phyloP scores from a whole-genome alignment of 768 basidiomycete genomes.

The Lentinula aciculospora region DNA sequence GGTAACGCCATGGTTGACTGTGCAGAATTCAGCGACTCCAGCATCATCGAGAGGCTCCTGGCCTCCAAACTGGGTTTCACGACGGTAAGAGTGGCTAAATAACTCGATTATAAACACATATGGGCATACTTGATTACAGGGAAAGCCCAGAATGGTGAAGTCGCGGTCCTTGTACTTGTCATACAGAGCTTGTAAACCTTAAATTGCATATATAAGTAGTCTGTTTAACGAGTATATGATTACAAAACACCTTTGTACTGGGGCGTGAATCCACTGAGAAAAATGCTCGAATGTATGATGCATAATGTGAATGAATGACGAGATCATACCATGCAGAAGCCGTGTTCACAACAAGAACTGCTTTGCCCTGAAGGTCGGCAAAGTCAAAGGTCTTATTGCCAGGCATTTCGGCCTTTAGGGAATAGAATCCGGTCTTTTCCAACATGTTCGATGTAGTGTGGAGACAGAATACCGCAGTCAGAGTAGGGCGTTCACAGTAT shows the following conservation, averaged over 20 bases:
- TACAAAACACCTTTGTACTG: conserved; percentile 58
- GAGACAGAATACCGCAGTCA: conserved; percentile 6
- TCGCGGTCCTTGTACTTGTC: conserved; percentile 76
- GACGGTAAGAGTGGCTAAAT: neutral
- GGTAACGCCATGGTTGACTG: conserved; percentile 79
- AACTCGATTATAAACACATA: neutral
- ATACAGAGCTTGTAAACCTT: conserved; percentile 75
- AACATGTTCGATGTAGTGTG: conserved; percentile 19
- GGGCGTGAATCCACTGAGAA: conserved; percentile 71
- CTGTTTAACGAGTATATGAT: neutral
- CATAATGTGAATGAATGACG: neutral
- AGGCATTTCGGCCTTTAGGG: conserved; percentile 62
- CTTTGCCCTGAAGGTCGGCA: conserved; percentile 66
- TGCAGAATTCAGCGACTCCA: conserved; percentile 71
- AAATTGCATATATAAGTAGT: neutral
- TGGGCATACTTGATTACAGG: conserved; percentile 71
- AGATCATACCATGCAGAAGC: conserved; percentile 63
- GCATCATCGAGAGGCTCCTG: conserved; percentile 84
- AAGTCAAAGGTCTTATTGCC: conserved; percentile 54
- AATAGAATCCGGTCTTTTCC: conserved; percentile 47
- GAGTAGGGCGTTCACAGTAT: neutral
- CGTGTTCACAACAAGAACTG: conserved; percentile 73
- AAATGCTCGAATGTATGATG: neutral
- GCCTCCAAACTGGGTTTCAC: conserved; percentile 56
- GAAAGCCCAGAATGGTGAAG: conserved; percentile 83